Evolutionary conservation across 108 stramenopile genomes (phyloP).

Genomic region (Bacterosira constricta): DNA sequence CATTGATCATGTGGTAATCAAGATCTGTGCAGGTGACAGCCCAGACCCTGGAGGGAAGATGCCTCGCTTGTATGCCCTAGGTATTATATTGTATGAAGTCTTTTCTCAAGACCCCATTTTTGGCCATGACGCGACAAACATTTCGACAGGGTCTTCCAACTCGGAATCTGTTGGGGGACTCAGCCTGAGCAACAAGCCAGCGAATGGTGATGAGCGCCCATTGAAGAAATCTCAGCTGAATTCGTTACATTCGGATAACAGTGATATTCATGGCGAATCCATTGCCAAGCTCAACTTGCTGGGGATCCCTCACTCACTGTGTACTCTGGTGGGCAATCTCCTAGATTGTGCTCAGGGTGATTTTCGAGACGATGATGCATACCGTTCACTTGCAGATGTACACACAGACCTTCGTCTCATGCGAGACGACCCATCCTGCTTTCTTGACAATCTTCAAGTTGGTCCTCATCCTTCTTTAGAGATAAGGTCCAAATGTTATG

Average conservation of each 20-base stretch:
- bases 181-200: background rate
- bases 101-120: background rate
- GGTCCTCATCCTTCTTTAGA: background rate
- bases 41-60: background rate
- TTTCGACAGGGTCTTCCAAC: no score
- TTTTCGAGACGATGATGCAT: slow-evolving; percentile 18
- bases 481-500: slow-evolving; percentile 23
- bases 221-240: slow-evolving; percentile 1
- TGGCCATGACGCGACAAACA: slow-evolving; percentile 2
- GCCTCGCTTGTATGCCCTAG: slow-evolving; percentile 13
- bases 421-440: slow-evolving; percentile 15
- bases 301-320: slow-evolving; percentile 13
- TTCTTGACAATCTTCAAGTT: slow-evolving; percentile 14
- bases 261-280: background rate
- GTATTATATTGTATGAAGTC: slow-evolving; percentile 7
- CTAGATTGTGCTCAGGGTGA: slow-evolving; percentile 24
- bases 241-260: background rate
- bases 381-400: slow-evolving; percentile 21
- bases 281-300: background rate
- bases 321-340: slow-evolving; percentile 8
- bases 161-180: background rate
- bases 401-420: slow-evolving; percentile 22
- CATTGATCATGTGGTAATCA: background rate
- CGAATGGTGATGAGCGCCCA: background rate
- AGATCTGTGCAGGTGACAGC: background rate